Percentiles rank a stretch among this genome's conserved stretches.
Conservation (phyloP, 2,329 filamentous ascomycete species). For the Aspergillus texensis region DNA sequence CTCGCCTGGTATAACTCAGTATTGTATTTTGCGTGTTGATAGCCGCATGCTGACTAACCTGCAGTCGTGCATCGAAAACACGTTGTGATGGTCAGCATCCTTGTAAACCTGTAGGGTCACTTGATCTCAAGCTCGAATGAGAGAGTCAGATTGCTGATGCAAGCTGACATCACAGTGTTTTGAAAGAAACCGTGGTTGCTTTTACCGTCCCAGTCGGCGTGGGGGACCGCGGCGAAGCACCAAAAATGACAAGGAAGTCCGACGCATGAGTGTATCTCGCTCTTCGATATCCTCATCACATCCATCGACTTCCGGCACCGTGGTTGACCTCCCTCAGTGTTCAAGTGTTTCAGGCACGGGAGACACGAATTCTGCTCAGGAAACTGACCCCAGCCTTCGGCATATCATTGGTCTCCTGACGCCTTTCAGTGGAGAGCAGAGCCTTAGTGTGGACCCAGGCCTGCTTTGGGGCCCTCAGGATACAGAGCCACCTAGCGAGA, state of each 20-base stretch:
- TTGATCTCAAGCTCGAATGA: neutral
- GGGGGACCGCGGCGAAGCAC: neutral
- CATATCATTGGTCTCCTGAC: conserved; percentile 1
- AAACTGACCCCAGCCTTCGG: neutral
- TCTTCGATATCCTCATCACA: neutral
- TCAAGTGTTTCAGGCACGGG: neutral
- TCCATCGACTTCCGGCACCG: neutral
- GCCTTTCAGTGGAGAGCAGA: conserved; percentile 1
- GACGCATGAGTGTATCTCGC: neutral
- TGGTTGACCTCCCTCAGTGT: neutral
- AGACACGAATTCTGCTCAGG: neutral
- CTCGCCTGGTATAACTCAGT: neutral
- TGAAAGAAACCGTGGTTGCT: neutral
- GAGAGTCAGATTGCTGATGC: neutral
- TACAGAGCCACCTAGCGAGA: neutral
- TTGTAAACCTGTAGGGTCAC: conserved; percentile 5
- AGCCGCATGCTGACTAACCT: neutral
- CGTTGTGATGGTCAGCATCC: conserved; percentile 3
- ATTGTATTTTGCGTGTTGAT: too few species aligned
- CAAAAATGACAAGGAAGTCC: neutral
- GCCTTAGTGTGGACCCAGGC: neutral
- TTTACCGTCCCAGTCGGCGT: neutral
- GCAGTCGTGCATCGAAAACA: conserved; percentile 6
- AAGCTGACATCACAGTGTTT: neutral
- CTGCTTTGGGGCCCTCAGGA: neutral